Base-by-base conservation (phyloP, 2,329 filamentous ascomycete species). In the Phialophora verrucosa region DNA sequence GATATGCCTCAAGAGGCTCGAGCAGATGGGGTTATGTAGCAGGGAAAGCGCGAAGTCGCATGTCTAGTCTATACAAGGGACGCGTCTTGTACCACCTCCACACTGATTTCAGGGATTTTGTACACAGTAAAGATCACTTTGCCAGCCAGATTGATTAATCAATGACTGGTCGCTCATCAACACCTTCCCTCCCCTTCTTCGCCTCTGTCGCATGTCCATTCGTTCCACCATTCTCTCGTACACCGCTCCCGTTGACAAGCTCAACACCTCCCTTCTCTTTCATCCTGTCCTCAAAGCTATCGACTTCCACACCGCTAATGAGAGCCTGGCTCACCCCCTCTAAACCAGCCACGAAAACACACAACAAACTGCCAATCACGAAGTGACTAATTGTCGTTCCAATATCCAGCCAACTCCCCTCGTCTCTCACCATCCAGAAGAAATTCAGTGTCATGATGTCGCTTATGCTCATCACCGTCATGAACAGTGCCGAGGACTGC, bases 321-420 rank as follows among this genome's bases (percentile, higher is more conserved):
- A 97, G 91, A 56, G 91, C 78, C 74, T 91, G 91, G 75, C 93
- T 97, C 3, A 96, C 86, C 17, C 90, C 89, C 80, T 99, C 95
- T 54, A 99, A 80, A 14, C 86, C 88, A 0, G 93, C 92, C 51
- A 99, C 93, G 80, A 99, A 99, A 8, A 96, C 89, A 72, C 93
- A 95, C 53, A 98, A 76, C 72, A 92, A 78, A 78, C 92, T 97
- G 20, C 93, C 94, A 80, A 99, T 98, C 68, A 89, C 88, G 78
- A 98, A 99, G 77, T 98, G 93, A 74, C 88, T 96, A 71, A 99
- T 99, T 3, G 92, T 97, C 31, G 92, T 96, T 35, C 95, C 95
- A 76, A 99, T 99, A 76, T 99, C 95, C 66, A 99, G 81, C 95
- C 95, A 99, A 25, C 91, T 95, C 0, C 95, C 95, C 76, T 99